These are phyloP conservation scores for Mucor indicus DNA, from an alignment of 371 early-diverging fungal species.

Conservation along the genomic window DNA sequence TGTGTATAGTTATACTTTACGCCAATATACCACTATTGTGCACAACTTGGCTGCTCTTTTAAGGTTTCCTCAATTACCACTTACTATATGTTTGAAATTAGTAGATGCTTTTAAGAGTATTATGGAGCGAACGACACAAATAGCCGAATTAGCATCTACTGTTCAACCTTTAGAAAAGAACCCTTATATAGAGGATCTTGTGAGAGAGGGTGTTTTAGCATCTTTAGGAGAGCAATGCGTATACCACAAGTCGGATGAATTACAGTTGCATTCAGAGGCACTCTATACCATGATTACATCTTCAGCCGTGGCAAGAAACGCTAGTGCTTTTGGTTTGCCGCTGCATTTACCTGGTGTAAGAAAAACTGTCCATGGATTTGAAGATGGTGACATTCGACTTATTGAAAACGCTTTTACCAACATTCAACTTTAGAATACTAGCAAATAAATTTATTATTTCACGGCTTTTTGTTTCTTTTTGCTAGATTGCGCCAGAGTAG, in stretches of 20 bases:
- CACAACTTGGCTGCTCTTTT: slow-evolving; percentile 1
- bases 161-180: neutral
- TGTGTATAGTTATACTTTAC: slow-evolving; percentile 8
- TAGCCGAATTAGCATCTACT: slow-evolving; percentile 9
- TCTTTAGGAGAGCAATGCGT: neutral
- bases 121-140: slow-evolving; percentile 12
- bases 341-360: slow-evolving; percentile 5
- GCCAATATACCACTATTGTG: neutral
- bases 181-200: slow-evolving; percentile 14
- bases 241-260: neutral
- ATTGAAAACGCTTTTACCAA: slow-evolving; percentile 38
- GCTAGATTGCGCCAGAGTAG: slow-evolving; percentile 2
- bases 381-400: slow-evolving; percentile 43
- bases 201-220: slow-evolving; percentile 12
- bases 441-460: too few species aligned
- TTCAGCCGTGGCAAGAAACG: neutral
- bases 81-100: slow-evolving; percentile 2
- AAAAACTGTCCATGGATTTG: slow-evolving; percentile 33
- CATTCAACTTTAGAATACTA: slow-evolving; percentile 4
- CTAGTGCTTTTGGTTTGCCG: slow-evolving; percentile 8
- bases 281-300: neutral
- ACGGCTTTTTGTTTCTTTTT: too few species aligned
- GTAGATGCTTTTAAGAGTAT: slow-evolving; percentile 8
- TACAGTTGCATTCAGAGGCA: slow-evolving; percentile 5
- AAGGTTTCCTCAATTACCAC: slow-evolving; percentile 1